These are phyloP conservation scores for Lenzites betulinus DNA, from an alignment of 768 basidiomycete genomes.

Conservation along the genomic window DNA sequence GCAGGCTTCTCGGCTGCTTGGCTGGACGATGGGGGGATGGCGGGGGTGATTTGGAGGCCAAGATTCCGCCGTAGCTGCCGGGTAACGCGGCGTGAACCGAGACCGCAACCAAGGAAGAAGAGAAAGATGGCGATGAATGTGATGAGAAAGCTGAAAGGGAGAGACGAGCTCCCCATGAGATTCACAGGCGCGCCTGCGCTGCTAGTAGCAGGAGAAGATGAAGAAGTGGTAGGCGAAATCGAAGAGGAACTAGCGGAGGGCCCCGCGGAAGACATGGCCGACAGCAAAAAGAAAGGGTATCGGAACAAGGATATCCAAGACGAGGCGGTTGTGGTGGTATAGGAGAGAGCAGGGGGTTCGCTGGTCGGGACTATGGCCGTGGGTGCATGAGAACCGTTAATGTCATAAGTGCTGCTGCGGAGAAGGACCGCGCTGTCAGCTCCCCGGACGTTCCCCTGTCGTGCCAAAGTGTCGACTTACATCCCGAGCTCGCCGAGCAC, in stretches of 20 bases:
- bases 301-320: constrained; percentile 8
- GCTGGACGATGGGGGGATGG: neutral
- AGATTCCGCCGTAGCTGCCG: constrained; percentile 26
- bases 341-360: neutral
- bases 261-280: constrained; percentile 5
- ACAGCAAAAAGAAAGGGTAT: neutral
- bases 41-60: constrained; percentile 8
- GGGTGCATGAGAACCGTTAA: constrained; percentile 14
- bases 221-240: constrained; percentile 4
- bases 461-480: neutral
- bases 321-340: constrained; percentile 8
- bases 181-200: neutral
- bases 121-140: constrained; percentile 34
- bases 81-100: constrained; percentile 30
- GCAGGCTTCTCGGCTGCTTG: constrained; percentile 17
- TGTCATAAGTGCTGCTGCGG: constrained; percentile 1
- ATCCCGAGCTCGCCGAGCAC: neutral
- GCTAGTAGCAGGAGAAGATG: neutral
- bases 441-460: neutral
- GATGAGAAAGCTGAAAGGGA: constrained; percentile 36
- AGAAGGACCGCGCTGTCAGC: neutral
- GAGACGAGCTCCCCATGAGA: constrained; percentile 19
- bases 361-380: constrained; percentile 2
- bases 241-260: constrained; percentile 5
- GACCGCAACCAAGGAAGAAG: constrained; percentile 31